Conservation (phyloP, 306 rosid species). For the Comarum palustre region DNA sequence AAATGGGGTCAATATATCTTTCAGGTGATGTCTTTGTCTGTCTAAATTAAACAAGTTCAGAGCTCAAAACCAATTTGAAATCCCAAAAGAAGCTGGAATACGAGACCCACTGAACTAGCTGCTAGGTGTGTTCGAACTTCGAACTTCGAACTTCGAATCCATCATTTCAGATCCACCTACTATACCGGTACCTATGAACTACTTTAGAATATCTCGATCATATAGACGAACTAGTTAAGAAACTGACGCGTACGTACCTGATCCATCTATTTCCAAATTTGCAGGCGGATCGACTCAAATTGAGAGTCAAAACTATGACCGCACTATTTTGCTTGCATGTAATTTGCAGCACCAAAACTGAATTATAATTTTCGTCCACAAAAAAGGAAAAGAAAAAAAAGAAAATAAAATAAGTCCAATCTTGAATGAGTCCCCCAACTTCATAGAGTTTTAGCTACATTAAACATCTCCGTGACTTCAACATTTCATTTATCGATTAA, state of each 20-base stretch:
- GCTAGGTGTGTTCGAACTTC: no score
- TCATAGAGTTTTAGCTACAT: neutral
- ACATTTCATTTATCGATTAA: no score
- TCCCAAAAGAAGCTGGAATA: slow-evolving; percentile 2
- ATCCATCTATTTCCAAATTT: neutral
- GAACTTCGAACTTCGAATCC: neutral
- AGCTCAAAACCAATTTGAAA: slow-evolving; percentile 16
- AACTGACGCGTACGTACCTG: neutral
- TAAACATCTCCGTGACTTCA: neutral
- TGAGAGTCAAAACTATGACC: neutral
- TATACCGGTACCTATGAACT: neutral
- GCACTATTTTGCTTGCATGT: neutral
- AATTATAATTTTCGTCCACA: no score
- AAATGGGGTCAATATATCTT: slow-evolving; percentile 64
- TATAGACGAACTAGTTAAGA: neutral
- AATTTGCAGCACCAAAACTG: neutral
- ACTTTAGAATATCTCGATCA: neutral
- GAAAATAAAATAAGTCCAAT: no score
- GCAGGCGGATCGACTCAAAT: neutral
- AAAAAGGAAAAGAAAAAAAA: no score
- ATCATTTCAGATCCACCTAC: neutral
- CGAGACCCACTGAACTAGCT: slow-evolving; percentile 13
- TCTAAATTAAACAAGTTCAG: slow-evolving; percentile 26
- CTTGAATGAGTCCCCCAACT: no score
- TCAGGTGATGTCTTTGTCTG: slow-evolving; percentile 66